phyloP scores from a whole-genome alignment of 768 basidiomycete species.

The Suillus alpinus region DNA sequence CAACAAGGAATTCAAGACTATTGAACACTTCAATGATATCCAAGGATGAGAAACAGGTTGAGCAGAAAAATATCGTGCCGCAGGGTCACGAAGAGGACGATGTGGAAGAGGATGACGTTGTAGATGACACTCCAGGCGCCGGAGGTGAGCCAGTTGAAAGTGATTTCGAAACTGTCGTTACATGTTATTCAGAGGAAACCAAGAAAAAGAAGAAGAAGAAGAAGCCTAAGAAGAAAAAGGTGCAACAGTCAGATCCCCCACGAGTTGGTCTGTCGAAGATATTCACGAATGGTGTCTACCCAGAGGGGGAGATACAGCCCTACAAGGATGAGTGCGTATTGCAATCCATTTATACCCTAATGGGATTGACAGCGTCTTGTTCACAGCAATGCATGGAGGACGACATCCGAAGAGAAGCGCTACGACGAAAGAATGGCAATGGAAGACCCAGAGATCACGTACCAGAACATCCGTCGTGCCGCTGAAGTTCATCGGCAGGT shows the following conservation, averaged over 20 bases:
- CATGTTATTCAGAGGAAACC: constrained; percentile 28
- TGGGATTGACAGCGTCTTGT: background rate
- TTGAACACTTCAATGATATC: constrained; percentile 14
- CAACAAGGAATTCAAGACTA: background rate
- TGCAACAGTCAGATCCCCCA: constrained; percentile 88
- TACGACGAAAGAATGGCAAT: constrained; percentile 74
- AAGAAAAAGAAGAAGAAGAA: constrained; percentile 94
- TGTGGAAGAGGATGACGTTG: constrained; percentile 32
- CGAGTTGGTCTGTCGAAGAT: constrained; percentile 85
- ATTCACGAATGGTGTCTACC: constrained; percentile 82
- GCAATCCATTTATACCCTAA: background rate
- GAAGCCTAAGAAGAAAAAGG: constrained; percentile 83
- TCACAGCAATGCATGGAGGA: constrained; percentile 81
- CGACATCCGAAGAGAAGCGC: constrained; percentile 87
- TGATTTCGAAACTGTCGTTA: background rate
- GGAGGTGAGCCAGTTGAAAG: constrained; percentile 24
- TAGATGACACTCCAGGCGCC: constrained; percentile 17
- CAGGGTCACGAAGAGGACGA: constrained; percentile 26
- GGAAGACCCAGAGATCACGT: constrained; percentile 82
- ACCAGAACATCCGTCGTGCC: constrained; percentile 85
- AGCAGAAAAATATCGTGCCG: constrained; percentile 11
- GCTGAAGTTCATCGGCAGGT: constrained; percentile 97
- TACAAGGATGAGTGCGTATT: constrained; percentile 86
- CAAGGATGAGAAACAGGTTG: constrained; percentile 11
- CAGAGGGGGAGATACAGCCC: constrained; percentile 87